Base-by-base conservation (phyloP, 805 yeast genomes). In the Kazachstania bromeliacearum region DNA sequence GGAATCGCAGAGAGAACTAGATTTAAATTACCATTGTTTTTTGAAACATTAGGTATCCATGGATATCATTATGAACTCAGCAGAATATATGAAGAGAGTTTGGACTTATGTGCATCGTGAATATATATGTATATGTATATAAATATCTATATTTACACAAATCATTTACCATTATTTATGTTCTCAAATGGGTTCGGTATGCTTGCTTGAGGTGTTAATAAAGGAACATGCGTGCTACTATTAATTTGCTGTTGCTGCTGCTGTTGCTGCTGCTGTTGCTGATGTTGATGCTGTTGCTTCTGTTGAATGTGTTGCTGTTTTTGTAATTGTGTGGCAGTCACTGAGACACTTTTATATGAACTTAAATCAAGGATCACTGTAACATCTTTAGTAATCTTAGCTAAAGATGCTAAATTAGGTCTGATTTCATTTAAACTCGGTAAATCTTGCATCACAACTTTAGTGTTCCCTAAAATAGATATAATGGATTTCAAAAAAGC, bases 341-440 rank as follows among this genome's bases (percentile, higher is more conserved):
- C 36, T 12, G 59, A 53, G 10, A 54, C 59, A 19, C 48, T 50
- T 37, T 66, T 62, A 52, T 68, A 73, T 13, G 79, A 66, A 40
- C 81, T 74, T 28, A 71, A 67, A 53, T 88, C 96, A 29, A 88
- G 62, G 47, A 84, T 67, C n/a, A 85, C 77, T 0, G 96, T 87
- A 12, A 89, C 81, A 51, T 89, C 97, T 51, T 89, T 89, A 4
- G 96, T 85, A 3, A 88, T 82, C 45, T 85, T 77, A 0, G 96
- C 88, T 40, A 89, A 64, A 25, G 77, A 73, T 0, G 95, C 84
- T 60, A 89, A 71, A 5, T 83, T 75, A 6, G 88, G 78, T 39
- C 95, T 66, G 5, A 80, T 79, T 38, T 84, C 95, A 47, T 81
- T 78, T 35, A 89, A 66, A 12, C 79, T 71, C 0, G 94, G 88